Evolutionary conservation across 2,329 filamentous ascomycete genomes (phyloP).

Genomic region (Trichophyton simii): DNA sequence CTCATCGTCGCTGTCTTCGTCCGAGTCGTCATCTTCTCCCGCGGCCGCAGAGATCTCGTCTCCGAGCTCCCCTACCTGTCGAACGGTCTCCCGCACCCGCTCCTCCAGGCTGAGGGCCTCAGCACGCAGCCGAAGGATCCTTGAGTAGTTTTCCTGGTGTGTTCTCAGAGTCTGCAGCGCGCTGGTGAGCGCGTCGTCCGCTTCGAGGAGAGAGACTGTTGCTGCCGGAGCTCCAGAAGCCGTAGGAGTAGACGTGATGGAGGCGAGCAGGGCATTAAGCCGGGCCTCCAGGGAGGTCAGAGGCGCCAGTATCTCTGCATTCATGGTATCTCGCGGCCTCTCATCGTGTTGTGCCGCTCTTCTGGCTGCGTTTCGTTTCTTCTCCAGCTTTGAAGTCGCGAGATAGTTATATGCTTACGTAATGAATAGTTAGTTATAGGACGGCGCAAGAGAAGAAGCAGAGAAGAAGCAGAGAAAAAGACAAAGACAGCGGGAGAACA

Average conservation of each 20-base stretch:
- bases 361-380: background rate
- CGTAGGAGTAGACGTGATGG: slow-evolving; percentile 33
- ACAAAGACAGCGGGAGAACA: too few relatives aligned
- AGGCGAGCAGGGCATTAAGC: slow-evolving; percentile 30
- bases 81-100: slow-evolving; percentile 31
- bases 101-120: slow-evolving; percentile 31
- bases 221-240: slow-evolving; percentile 32
- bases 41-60: slow-evolving; percentile 28
- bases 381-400: background rate
- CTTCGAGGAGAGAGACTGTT: slow-evolving; percentile 28
- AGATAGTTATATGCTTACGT: background rate
- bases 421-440: too few relatives aligned
- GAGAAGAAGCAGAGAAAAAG: too few relatives aligned
- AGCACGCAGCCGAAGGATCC: slow-evolving; percentile 28
- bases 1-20: slow-evolving; percentile 15
- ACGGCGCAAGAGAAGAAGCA: too few relatives aligned
- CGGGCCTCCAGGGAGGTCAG: slow-evolving; percentile 32
- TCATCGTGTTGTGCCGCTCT: background rate
- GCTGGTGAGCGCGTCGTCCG: slow-evolving; percentile 31
- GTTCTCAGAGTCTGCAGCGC: slow-evolving; percentile 30
- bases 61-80: slow-evolving; percentile 28
- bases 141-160: slow-evolving; percentile 35
- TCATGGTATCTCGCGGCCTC: slow-evolving; percentile 23
- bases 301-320: slow-evolving; percentile 27
- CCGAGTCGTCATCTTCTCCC: slow-evolving; percentile 21